Conservation (phyloP, 768 basidiomycete genomes). For the Chiua virens region DNA sequence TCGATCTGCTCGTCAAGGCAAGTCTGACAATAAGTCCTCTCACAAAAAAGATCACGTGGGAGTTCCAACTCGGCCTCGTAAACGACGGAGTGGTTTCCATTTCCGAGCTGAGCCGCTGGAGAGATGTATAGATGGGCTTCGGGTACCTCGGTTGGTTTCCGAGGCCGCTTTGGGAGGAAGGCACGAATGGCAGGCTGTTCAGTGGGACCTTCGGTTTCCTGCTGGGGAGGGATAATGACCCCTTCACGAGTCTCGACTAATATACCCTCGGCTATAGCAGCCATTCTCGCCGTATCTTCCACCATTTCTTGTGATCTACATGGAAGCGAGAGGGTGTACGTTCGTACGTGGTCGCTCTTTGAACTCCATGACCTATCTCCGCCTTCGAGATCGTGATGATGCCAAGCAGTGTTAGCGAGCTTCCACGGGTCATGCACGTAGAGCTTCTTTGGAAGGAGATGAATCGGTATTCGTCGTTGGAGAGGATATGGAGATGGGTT, state of each 20-base stretch:
- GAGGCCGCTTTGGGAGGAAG: slow-evolving; percentile 26
- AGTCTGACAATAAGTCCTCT: slow-evolving; percentile 36
- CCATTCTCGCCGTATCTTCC: slow-evolving; percentile 5
- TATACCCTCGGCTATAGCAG: slow-evolving; percentile 5
- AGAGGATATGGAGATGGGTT: slow-evolving; percentile 24
- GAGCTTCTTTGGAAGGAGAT: slow-evolving; percentile 42
- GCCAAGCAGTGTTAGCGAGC: slow-evolving; percentile 12
- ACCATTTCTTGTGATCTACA: slow-evolving; percentile 5
- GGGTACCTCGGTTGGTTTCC: slow-evolving; percentile 18
- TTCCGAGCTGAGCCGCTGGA: slow-evolving; percentile 35
- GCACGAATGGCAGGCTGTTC: slow-evolving; percentile 29
- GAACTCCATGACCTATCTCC: slow-evolving; percentile 22
- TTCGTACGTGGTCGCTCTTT: slow-evolving; percentile 25
- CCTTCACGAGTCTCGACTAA: not conserved
- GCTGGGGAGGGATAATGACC: slow-evolving; percentile 23
- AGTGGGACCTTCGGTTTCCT: slow-evolving; percentile 21
- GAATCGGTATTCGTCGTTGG: slow-evolving; percentile 31
- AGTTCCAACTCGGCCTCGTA: slow-evolving; percentile 51
- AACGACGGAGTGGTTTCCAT: slow-evolving; percentile 52
- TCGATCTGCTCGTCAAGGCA: slow-evolving; percentile 38
- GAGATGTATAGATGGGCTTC: slow-evolving; percentile 53
- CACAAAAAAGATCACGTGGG: slow-evolving; percentile 41
- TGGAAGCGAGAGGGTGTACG: slow-evolving; percentile 30
- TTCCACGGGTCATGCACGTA: slow-evolving; percentile 45
- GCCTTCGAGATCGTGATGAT: not conserved